These are phyloP conservation scores for Dryadomyces quercivorus DNA, from an alignment of 2,329 filamentous ascomycete genomes.

Conservation along the genomic window DNA sequence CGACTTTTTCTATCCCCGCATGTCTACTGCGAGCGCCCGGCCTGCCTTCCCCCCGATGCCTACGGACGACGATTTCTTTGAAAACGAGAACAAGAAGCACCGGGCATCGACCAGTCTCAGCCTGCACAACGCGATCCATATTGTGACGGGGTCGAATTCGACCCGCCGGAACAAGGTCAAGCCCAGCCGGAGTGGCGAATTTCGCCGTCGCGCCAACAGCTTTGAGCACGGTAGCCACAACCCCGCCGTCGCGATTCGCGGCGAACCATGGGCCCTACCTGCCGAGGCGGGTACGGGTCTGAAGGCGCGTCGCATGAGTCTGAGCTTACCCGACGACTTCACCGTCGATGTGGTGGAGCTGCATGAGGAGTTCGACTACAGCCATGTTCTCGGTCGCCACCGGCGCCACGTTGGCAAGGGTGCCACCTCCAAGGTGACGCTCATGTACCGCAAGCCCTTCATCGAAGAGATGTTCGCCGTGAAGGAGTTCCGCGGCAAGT, in stretches of 20 bases:
- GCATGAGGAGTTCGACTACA: conserved; percentile 56
- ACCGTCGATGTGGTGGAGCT: conserved; percentile 59
- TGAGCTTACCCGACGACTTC: conserved; percentile 63
- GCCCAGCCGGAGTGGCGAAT: conserved; percentile 11
- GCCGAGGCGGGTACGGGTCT: conserved; percentile 61
- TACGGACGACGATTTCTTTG: conserved; percentile 30
- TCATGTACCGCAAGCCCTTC: conserved; percentile 62
- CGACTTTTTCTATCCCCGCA: no score
- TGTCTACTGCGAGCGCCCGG: conserved; percentile 11
- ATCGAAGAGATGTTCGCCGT: conserved; percentile 63
- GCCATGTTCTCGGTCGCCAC: conserved; percentile 58
- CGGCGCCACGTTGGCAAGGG: conserved; percentile 71
- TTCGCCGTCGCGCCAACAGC: conserved; percentile 32
- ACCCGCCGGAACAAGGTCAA: conserved; percentile 11
- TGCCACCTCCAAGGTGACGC: conserved; percentile 67
- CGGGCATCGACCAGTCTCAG: conserved; percentile 36
- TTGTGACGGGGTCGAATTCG: conserved; percentile 20
- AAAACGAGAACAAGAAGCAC: conserved; percentile 36
- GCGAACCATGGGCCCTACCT: conserved; percentile 40
- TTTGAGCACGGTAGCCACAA: conserved; percentile 27
- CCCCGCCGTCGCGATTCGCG: conserved; percentile 13
- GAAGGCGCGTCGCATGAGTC: conserved; percentile 66
- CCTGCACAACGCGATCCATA: conserved; percentile 35
- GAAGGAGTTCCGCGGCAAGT: conserved; percentile 73
- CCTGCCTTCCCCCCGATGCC: conserved; percentile 21